A percentile compares a stretch with the other conserved stretches of the same genome.
Evolutionary conservation across 2,329 filamentous ascomycete species (phyloP).

Genomic region (Fusarium tupiense): DNA sequence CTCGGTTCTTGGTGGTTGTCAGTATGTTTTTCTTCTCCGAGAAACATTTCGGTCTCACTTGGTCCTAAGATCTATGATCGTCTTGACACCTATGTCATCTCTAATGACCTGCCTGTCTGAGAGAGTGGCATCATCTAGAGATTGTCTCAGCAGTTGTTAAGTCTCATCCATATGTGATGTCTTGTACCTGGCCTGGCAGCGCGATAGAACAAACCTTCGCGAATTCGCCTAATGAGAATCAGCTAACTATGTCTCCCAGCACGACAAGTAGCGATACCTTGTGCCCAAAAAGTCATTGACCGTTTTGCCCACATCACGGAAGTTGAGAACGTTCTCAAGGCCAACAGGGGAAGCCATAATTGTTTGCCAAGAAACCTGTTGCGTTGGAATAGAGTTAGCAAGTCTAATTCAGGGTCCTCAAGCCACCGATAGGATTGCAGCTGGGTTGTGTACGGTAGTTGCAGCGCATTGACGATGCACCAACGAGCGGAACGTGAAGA

Average conservation of each 20-base stretch:
- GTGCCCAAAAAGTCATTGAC: constrained; percentile 68
- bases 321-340: constrained; percentile 67
- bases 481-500: not conserved
- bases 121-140: constrained; percentile 74
- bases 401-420: not conserved
- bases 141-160: constrained; percentile 13
- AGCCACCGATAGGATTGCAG: not conserved
- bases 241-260: not conserved
- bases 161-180: not conserved
- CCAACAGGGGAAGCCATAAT: constrained; percentile 29
- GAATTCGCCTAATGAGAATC: constrained; percentile 55
- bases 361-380: constrained; percentile 9
- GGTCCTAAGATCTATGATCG: constrained; percentile 82
- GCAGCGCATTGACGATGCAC: not conserved
- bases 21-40: not conserved
- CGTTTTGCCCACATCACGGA: constrained; percentile 77
- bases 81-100: constrained; percentile 71
- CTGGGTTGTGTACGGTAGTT: not conserved
- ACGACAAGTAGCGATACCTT: constrained; percentile 53
- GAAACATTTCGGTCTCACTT: constrained; percentile 59
- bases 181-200: constrained; percentile 69
- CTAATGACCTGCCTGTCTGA: constrained; percentile 69
- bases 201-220: constrained; percentile 72
- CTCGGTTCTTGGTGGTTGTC: constrained; percentile 67
- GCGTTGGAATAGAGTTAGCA: not conserved